Base-by-base conservation (phyloP, 1,284 basidiomycete species). In the Lentinus polychrous region DNA sequence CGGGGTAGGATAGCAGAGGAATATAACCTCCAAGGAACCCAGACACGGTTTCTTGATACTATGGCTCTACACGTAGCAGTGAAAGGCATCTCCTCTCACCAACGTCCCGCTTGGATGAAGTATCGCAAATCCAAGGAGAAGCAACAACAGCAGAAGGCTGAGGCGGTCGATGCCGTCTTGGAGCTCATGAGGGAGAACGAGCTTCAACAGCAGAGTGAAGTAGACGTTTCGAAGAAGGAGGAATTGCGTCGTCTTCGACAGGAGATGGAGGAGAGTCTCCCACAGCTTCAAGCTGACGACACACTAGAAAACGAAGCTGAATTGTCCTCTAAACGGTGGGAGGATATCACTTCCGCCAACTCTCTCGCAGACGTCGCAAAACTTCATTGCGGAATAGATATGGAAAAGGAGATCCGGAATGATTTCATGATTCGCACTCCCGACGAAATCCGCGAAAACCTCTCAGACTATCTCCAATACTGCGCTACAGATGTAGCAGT, bases 51-150 rank as follows among this genome's bases (percentile, higher is more conserved):
- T 65, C 67, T 98, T 34, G 96, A 99, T 63, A 99, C 95, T 0
- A 92, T 99, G 81, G 84, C 92, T 1, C 73, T 99, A 8, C 95
- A 99, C 63, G 86, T 96, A 43, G 93, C 96, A 3, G 88, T 94
- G 2, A 86, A 89, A 52, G 95, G 96, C 5, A 95, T 99, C 49
- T 95, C 94, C 0, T 94, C 91, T 0, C 89, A 94, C 54, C 96
- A 99, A 63, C 83, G 94, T 0, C 91, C 93, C 0, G 88, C 89
- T 1, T 99, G 94, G 94, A 81, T 86, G 69, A 84, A 86, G 60
- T 81, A 94, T 62, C 76, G 81, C 49, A 91, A 91, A 59, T 64
- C 69, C 15, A 83, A 84, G 59, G 71, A 74, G 44, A 67, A 67
- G 38, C 73, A 75, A 53, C 59, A 70, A 42, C 71, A 77, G 55